A percentile compares a stretch with the other conserved stretches of the same genome.
Conservation (phyloP, 2,329 filamentous ascomycete species). For the Knoxdaviesia capensis region DNA sequence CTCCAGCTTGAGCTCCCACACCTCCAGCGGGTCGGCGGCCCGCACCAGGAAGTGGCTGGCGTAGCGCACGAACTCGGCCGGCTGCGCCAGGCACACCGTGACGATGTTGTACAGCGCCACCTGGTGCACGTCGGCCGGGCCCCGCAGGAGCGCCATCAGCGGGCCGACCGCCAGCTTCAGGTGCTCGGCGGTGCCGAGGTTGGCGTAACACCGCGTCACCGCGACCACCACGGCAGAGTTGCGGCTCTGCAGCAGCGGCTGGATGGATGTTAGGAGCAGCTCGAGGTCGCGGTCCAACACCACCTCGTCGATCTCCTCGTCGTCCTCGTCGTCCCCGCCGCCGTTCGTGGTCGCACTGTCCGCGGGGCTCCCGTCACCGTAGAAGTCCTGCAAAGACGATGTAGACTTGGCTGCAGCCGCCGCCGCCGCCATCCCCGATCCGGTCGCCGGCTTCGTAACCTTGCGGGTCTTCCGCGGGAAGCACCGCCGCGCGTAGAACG, state of each 20-base stretch:
- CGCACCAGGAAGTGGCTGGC: constrained; percentile 77
- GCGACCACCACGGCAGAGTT: constrained; percentile 86
- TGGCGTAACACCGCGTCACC: constrained; percentile 66
- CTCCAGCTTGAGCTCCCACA: constrained; percentile 87
- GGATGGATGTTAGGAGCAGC: constrained; percentile 59
- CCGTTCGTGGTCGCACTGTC: constrained; percentile 17
- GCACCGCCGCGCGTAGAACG: constrained; percentile 66
- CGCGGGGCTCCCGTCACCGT: constrained; percentile 39
- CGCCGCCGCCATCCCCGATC: constrained; percentile 13
- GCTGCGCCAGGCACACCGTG: constrained; percentile 61
- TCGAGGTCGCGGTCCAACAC: constrained; percentile 66
- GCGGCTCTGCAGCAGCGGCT: constrained; percentile 72
- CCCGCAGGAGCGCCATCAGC: constrained; percentile 65
- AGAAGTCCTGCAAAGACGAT: constrained; percentile 46
- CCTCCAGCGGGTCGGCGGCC: constrained; percentile 55
- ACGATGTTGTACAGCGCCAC: constrained; percentile 89
- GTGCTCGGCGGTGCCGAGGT: constrained; percentile 63
- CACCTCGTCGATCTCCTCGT: constrained; percentile 36
- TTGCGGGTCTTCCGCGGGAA: constrained; percentile 54
- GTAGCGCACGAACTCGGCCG: constrained; percentile 70
- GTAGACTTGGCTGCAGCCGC: no score
- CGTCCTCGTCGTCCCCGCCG: constrained; percentile 15
- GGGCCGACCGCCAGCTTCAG: constrained; percentile 61
- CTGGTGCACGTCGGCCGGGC: constrained; percentile 72
- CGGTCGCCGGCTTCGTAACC: constrained; percentile 21